A percentile compares a stretch with the other conserved stretches of the same genome.
Evolutionary conservation across 148 eudicot genomes (phyloP).

Genomic region (Rhododendron mucronatum): DNA sequence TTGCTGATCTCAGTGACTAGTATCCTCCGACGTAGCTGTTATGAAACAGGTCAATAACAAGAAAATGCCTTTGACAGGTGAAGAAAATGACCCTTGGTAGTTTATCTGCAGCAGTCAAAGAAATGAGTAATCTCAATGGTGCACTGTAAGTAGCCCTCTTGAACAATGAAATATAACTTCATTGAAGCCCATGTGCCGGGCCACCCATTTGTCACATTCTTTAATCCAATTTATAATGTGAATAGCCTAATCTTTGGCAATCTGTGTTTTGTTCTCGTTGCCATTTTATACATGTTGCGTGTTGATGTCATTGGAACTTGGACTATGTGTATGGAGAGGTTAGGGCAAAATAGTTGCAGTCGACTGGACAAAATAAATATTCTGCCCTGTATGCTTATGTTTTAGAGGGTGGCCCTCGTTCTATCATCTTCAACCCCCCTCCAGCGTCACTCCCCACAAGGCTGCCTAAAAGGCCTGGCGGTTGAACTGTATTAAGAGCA

Average conservation of each 20-base stretch:
- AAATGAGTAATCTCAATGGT: constrained; percentile 38
- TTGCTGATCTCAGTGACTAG: neutral
- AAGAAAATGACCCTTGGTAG: constrained; percentile 67
- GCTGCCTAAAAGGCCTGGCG: neutral
- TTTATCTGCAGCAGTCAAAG: constrained; percentile 60
- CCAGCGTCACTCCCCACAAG: neutral
- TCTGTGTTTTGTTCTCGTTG: neutral
- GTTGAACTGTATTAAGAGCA: neutral
- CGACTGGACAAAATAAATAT: neutral
- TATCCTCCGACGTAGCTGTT: neutral
- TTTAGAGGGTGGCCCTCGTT: neutral
- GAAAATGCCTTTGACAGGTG: constrained; percentile 47
- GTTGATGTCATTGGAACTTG: neutral
- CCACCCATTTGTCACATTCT: neutral
- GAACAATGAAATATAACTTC: neutral
- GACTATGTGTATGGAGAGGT: neutral
- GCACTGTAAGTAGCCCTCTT: constrained; percentile 14
- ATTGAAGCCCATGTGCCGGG: neutral
- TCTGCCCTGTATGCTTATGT: neutral
- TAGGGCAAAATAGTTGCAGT: neutral
- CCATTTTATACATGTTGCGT: neutral
- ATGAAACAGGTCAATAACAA: neutral
- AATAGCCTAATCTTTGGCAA: neutral
- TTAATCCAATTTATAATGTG: neutral
- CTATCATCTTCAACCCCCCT: neutral